Evolutionary conservation across 163 green algal species (phyloP).

Genomic region (Scenedesmus sp.): DNA sequence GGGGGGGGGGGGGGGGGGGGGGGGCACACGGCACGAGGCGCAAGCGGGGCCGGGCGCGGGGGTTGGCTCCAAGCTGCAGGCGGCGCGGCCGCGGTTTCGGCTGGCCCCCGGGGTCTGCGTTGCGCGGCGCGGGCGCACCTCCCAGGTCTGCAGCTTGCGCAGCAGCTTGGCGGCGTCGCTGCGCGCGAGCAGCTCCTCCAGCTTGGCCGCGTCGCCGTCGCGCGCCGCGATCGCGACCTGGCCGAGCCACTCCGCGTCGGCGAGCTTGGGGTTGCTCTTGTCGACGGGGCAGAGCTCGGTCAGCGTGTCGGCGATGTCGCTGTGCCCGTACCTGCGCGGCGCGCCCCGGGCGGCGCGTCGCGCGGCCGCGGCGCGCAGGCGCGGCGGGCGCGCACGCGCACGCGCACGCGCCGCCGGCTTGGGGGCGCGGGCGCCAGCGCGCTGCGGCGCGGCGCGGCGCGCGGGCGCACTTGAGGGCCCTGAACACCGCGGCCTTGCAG

Average conservation of each 20-base stretch:
- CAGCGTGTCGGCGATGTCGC: not conserved
- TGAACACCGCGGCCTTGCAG: slow-evolving; percentile 39
- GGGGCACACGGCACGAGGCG: no score
- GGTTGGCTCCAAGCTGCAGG: no score
- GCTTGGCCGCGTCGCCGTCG: slow-evolving; percentile 8
- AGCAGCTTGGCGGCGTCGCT: not conserved
- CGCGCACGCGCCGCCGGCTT: no score
- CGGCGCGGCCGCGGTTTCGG: no score
- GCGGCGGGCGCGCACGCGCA: no score
- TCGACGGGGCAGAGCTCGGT: slow-evolving; percentile 11
- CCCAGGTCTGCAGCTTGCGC: not conserved
- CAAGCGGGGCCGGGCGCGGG: no score
- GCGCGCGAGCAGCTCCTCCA: slow-evolving; percentile 5
- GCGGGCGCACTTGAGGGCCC: slow-evolving; percentile 18
- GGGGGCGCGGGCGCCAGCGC: no score
- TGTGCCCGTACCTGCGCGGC: slow-evolving; percentile 33
- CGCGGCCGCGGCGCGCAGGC: not conserved
- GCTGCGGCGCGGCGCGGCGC: no score
- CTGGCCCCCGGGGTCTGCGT: no score
- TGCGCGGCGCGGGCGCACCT: not conserved
- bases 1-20: no score
- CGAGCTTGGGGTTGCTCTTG: slow-evolving; percentile 6
- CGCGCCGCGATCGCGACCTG: slow-evolving; percentile 19
- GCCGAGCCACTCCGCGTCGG: slow-evolving; percentile 37
- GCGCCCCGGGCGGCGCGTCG: not conserved